Evolutionary conservation across 148 eudicot genomes (phyloP).

Genomic region (Amaranthus hypochondriacus): DNA sequence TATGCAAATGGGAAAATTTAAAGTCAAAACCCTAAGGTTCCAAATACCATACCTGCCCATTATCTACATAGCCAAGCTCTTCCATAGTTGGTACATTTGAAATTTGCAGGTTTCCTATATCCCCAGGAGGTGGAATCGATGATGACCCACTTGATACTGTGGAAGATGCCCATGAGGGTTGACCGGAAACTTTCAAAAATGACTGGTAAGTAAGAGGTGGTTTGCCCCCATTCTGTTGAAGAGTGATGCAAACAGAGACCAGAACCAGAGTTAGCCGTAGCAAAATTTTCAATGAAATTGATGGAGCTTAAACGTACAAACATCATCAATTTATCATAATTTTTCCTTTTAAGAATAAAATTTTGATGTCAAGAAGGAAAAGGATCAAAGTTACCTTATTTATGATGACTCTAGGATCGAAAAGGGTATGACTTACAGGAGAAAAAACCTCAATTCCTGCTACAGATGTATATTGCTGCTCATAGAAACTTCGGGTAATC

Average conservation of each 20-base stretch:
- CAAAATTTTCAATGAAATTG: not conserved
- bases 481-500: slow-evolving; percentile 1
- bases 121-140: slow-evolving; percentile 58
- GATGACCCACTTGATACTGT: slow-evolving; percentile 40
- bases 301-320: not conserved
- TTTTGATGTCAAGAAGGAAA: not conserved
- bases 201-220: slow-evolving; percentile 78
- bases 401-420: slow-evolving; percentile 75
- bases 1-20: not conserved
- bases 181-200: slow-evolving; percentile 69
- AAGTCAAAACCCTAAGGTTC: not conserved
- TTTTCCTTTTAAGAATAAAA: not conserved
- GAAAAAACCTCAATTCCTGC: slow-evolving; percentile 69
- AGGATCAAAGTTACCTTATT: slow-evolving; percentile 44
- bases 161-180: slow-evolving; percentile 65
- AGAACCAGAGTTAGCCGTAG: not conserved
- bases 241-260: not conserved
- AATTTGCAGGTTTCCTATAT: slow-evolving; percentile 33
- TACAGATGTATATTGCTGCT: slow-evolving; percentile 56
- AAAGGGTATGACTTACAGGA: slow-evolving; percentile 91
- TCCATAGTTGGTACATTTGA: slow-evolving; percentile 64
- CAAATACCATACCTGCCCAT: slow-evolving; percentile 38
- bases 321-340: not conserved
- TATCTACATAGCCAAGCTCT: slow-evolving; percentile 68
- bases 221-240: slow-evolving; percentile 68